phyloP scores from a whole-genome alignment of 441 rosid genomes.

The Arabidopsis lyrata region DNA sequence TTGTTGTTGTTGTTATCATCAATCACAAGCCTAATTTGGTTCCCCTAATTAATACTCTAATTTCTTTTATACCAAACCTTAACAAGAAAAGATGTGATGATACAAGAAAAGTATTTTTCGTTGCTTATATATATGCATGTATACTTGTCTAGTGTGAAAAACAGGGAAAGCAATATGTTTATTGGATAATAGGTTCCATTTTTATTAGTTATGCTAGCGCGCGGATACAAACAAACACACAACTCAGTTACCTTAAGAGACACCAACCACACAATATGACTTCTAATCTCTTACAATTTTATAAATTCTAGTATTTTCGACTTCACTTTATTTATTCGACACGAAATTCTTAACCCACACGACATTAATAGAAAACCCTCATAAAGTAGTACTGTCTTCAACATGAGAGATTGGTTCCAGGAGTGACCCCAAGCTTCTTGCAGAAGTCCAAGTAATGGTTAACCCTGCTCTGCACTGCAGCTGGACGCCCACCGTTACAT shows the following conservation, averaged over 20 bases:
- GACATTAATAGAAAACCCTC: background rate
- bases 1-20: background rate
- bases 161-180: conserved; percentile 7
- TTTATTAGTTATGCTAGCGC: background rate
- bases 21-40: background rate
- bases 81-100: background rate
- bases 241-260: conserved; percentile 12
- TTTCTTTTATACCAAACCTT: background rate
- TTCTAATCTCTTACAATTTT: background rate
- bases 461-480: conserved; percentile 48
- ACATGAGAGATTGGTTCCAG: conserved; percentile 54
- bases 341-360: conserved; percentile 11
- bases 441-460: conserved; percentile 54
- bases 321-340: conserved; percentile 26
- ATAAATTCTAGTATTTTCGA: background rate
- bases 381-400: conserved; percentile 26
- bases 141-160: background rate
- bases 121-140: background rate
- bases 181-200: conserved; percentile 16
- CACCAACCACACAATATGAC: conserved; percentile 3
- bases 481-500: conserved; percentile 51
- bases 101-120: background rate
- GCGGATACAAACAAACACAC: conserved; percentile 17
- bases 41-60: background rate
- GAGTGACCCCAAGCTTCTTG: conserved; percentile 52